phyloP scores from a whole-genome alignment of 768 basidiomycete species.

The Chalciporus piperatus region DNA sequence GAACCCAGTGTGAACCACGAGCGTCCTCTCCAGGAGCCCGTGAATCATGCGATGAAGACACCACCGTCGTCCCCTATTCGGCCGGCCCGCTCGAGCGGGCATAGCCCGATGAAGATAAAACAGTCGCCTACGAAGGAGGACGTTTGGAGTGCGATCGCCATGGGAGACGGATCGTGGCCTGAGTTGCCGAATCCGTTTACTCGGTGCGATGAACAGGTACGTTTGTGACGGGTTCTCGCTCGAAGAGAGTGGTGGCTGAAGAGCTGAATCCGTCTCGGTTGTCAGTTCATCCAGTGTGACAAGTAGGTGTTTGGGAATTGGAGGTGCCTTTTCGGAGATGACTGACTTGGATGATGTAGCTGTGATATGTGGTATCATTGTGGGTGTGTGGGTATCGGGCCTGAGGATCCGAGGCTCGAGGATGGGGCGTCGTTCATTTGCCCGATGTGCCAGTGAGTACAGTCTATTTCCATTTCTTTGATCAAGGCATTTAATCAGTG shows the following conservation, averaged over 20 bases:
- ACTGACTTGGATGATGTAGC: conserved; percentile 19
- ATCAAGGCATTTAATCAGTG: not conserved
- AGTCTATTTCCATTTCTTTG: not conserved
- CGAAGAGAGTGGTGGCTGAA: not conserved
- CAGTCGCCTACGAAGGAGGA: conserved; percentile 2
- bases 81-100: not conserved
- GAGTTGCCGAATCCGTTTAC: conserved; percentile 5
- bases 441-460: conserved; percentile 39
- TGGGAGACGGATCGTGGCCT: conserved; percentile 12
- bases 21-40: not conserved
- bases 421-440: conserved; percentile 36
- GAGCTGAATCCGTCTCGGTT: not conserved
- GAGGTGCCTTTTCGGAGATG: not conserved
- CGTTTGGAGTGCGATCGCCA: not conserved
- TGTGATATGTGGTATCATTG: conserved; percentile 51
- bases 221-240: not conserved
- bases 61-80: not conserved
- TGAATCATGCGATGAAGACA: not conserved
- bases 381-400: conserved; percentile 44
- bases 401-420: conserved; percentile 37
- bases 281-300: conserved; percentile 36
- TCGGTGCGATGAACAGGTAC: conserved; percentile 26
- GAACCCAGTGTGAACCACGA: not conserved
- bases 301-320: conserved; percentile 19
- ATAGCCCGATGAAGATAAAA: not conserved